Evolutionary conservation across 176 grass and related monocot species (phyloP), one percentile per base, ranked within the genome.

Genomic region (Elaeis guineensis): DNA sequence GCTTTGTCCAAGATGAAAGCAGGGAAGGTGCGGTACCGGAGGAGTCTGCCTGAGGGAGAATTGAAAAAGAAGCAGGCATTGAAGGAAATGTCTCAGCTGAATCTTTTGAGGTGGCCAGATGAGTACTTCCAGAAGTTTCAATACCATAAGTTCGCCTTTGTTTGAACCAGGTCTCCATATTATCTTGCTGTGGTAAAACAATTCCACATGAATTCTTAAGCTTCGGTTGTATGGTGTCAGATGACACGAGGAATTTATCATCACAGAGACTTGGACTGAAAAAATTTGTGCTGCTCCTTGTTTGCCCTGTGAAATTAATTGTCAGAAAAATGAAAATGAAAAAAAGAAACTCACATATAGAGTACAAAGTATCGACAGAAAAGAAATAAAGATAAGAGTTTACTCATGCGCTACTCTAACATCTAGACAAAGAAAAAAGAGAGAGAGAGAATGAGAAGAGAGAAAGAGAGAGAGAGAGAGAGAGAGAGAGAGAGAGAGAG

Each of bases 251-350:
- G 1, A 50, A 3, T 61, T 72, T 63, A 9, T 51, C 21, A 6
- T 82, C 22, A 18, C 23, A 65, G 65, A 64, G 72, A 70, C 72
- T 82, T 19, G 56, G 63, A 48, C 75, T 49, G 23, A 82, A 73
- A 61, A 63, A 57, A 29, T 25, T 69, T 63, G 59, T 52, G 26
- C 44, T 48, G 67, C 72, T 58, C 16, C 51, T 54, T 20, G 75
- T 76, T 74, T 79, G 85, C 51, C 78, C 82, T 90, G 78, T 77
- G 50, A 65, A 52, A 77, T 35, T 17, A 71, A 44, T 12, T 22
- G 69, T 25, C 26, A 19, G 58, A n/a, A 61, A 61, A 61, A 30
- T 0, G 2, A 56, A 22, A 0, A 56, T 12, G 9, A 44, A 44
- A 44, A 44, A 14, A 12, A 44, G 8, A 44, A 44, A 44, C 9